Evolutionary conservation across 495 filamentous ascomycete species (phyloP), one percentile per base, ranked within the genome.

Genomic region (Darksidea phi): DNA sequence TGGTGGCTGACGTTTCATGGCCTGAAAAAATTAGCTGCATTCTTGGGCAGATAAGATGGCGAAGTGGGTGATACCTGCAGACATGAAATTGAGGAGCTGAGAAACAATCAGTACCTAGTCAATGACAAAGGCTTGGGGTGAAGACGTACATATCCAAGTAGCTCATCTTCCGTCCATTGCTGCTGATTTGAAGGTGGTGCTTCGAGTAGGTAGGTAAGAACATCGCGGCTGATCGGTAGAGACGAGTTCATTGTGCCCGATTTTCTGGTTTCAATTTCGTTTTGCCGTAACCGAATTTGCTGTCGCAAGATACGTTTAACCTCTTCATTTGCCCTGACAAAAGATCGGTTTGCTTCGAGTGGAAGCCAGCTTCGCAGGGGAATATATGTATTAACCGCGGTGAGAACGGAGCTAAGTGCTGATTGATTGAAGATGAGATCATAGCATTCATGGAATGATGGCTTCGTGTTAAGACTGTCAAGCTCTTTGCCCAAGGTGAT

Each of bases 11-110:
- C 10, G 84, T 87, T 75, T 95, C 93, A 71, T 96, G 92, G 23
- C 93, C 92, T 83, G 96, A 95, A 2, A 90, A 96, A 89, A 95
- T 95, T 70, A 93, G 81, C 69, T 96, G 91, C 18, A 13, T 43
- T 43, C 41, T 43, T 43, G 28, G 5, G 24, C 15, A 25, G 21
- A 49, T 2, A 13, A 4, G 17, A 24, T 49, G 23, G 43, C 47
- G 15, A 49, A 23, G 24, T 24, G 13, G 20, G 24, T 23, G 12
- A 23, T 18, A 55, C 52, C 59, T 13, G 59, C 59, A 12, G 59
- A 47, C 59, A 61, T 61, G 26, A 61, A 61, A 37, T 55, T 61
- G 1, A 61, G 50, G n/a, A 61, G 49, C 54, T 48, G 43, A 23
- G 12, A 17, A n/a, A 45, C 23, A 10, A 7, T 53, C 43, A 51